These are phyloP conservation scores for Bacidia gigantensis DNA, from an alignment of 495 filamentous ascomycete genomes.

Conservation along the genomic window DNA sequence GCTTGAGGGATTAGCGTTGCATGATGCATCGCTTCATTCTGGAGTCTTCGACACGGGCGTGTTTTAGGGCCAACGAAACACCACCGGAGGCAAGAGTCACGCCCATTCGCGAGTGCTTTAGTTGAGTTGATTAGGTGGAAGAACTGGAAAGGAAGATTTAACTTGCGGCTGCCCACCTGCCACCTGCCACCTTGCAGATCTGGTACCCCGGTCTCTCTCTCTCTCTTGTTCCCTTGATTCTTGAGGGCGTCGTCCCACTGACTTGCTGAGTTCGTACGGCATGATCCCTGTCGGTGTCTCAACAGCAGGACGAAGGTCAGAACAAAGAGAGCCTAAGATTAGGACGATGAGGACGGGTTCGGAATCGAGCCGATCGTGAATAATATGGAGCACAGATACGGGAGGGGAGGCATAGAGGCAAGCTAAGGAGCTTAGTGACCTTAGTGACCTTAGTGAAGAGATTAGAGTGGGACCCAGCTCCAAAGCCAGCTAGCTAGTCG, in stretches of 20 bases:
- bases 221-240: neutral
- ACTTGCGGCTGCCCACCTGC: neutral
- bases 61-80: neutral
- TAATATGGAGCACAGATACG: neutral
- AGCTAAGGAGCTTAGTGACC: neutral
- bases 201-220: no score
- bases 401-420: neutral
- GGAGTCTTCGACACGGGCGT: neutral
- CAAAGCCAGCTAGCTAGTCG: no score
- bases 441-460: neutral
- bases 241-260: neutral
- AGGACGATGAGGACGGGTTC: neutral
- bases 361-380: neutral
- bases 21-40: neutral
- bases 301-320: neutral
- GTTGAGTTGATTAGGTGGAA: neutral
- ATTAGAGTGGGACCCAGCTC: neutral
- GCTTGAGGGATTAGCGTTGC: conserved; percentile 1
- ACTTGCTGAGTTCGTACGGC: neutral
- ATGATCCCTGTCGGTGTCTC: neutral
- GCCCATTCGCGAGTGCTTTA: neutral
- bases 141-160: neutral
- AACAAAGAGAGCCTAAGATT: neutral
- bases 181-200: neutral
- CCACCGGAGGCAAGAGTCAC: neutral